These are phyloP conservation scores for Nephelium lappaceum DNA, from an alignment of 345 rosid genomes.

Conservation along the genomic window DNA sequence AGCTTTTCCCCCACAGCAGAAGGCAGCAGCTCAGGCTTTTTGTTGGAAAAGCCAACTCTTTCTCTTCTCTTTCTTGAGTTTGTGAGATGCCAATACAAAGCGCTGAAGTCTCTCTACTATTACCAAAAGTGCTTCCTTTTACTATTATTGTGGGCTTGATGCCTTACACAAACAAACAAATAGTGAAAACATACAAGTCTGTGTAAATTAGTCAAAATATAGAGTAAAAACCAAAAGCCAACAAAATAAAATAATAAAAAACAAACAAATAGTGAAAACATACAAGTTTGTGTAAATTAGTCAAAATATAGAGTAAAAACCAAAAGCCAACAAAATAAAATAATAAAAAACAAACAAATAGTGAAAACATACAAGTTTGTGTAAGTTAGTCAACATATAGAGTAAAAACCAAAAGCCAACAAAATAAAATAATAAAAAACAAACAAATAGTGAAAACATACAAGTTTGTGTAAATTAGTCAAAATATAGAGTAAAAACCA, in stretches of 20 bases:
- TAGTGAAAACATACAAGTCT: too few species aligned
- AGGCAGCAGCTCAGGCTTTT: conserved; percentile 12
- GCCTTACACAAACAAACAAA: neutral
- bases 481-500: neutral
- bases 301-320: neutral
- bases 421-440: neutral
- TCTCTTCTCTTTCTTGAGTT: neutral
- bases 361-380: neutral
- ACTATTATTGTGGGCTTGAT: neutral
- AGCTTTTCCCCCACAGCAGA: neutral
- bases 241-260: too few species aligned
- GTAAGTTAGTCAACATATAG: neutral
- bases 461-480: neutral
- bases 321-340: too few species aligned
- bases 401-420: neutral
- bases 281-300: neutral
- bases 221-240: neutral
- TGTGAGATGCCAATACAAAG: neutral
- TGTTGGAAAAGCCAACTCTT: conserved; percentile 15
- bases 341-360: neutral
- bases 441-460: too few species aligned
- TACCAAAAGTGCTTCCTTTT: neutral
- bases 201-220: neutral
- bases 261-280: neutral
- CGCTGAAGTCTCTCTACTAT: too few species aligned